Evolutionary conservation across 1,284 basidiomycete species (phyloP), one percentile per base, ranked within the genome.

Genomic region (Papiliotrema flavescens): DNA sequence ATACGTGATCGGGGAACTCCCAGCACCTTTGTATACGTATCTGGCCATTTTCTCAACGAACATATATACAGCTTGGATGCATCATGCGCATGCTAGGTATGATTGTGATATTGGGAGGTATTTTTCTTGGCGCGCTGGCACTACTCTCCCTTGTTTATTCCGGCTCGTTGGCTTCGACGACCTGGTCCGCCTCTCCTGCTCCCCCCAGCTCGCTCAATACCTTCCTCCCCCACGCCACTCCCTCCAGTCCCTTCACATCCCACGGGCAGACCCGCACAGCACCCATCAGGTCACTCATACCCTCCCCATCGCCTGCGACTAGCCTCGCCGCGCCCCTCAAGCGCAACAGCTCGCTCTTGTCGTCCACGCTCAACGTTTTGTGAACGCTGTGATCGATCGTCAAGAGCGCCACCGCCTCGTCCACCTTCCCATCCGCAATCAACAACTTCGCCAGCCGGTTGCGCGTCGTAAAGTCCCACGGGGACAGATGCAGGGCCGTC

Each of bases 201-300:
- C 28, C 28, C 28, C 11, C 6, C 28, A 55, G 61, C 39, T 63
- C 66, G 7, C 47, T 63, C 3, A 56, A 36, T 6, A 62, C 46
- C 35, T 40, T 61, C 45, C 47, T 57, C 2, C 62, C 66, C 72
- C 72, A 74, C 2, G 66, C 67, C 37, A 74, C 47, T 42, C 62
- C 64, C 59, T 69, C 73, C 88, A 88, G 89, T 51, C 78, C 81
- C 28, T 72, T 71, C 49, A 66, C 48, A 26, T 83, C 80, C 73
- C 82, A 85, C 1, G 89, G 89, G 15, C 81, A 78, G 40, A 89
- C 75, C 79, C 85, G 81, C 43, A 90, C 79, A 2, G 83, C 83
- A 63, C 82, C 83, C 71, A 89, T 86, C 9, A 85, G 83, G 41
- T 79, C 76, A 35, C 37, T 62, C 54, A 51, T 17, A 46, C 66